A percentile compares a stretch with the other conserved stretches of the same genome.
phyloP scores from a whole-genome alignment of 495 filamentous ascomycete genomes.

The Xylaria grammica region DNA sequence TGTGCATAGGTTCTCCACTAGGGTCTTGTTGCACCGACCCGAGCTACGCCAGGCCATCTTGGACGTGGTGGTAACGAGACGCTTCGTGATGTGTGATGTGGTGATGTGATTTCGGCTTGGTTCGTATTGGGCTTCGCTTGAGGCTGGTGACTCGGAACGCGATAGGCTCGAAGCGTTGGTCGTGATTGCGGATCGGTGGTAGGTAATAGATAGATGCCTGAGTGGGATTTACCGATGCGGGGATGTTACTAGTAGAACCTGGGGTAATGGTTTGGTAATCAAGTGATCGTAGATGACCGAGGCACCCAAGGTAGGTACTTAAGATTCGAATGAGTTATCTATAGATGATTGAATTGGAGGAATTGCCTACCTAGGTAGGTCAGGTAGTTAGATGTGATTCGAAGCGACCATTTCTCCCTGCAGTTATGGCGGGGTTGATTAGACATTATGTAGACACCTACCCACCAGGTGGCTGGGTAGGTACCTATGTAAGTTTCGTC shows the following conservation, averaged over 20 bases:
- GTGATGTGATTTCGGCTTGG: background rate
- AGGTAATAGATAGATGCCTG: too few relatives aligned
- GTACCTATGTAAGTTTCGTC: constrained; percentile 1
- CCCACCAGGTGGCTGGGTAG: too few relatives aligned
- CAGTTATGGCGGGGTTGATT: constrained; percentile 12
- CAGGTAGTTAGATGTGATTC: background rate
- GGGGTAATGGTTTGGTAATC: background rate
- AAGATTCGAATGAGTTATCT: background rate
- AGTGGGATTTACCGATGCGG: constrained; percentile 5
- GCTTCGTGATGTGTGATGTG: background rate
- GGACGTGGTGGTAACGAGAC: constrained; percentile 12
- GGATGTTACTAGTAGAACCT: background rate
- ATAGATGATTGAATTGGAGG: background rate
- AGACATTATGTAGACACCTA: too few relatives aligned
- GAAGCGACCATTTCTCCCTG: background rate
- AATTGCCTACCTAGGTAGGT: background rate
- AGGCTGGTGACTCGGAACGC: background rate
- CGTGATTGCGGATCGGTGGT: background rate
- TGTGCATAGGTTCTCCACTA: constrained; percentile 78
- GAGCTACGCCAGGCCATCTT: constrained; percentile 92
- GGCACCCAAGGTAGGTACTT: background rate
- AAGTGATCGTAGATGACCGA: background rate
- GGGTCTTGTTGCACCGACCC: constrained; percentile 73
- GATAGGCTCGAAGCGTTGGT: background rate
- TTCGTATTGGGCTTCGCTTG: background rate